A percentile compares a stretch with the other conserved stretches of the same genome.
These are phyloP conservation scores for Cladosporium sp. DNA, from an alignment of 2,329 filamentous ascomycete species.

Conservation along the genomic window DNA sequence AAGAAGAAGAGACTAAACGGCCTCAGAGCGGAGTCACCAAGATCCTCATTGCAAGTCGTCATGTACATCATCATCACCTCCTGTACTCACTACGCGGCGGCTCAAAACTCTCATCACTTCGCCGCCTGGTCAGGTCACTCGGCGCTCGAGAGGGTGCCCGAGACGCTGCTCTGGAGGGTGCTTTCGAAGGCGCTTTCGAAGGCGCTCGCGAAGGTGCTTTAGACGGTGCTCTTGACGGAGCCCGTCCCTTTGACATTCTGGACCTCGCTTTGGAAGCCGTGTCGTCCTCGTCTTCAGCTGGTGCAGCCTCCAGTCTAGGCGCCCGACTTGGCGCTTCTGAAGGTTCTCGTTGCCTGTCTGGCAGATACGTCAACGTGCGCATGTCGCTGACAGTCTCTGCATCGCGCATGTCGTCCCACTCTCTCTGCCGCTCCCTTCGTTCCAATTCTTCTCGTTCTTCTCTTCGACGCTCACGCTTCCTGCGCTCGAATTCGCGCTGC, in stretches of 20 bases:
- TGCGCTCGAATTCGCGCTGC: slow-evolving; percentile 12
- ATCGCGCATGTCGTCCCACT: slow-evolving; percentile 2
- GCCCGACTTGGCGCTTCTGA: slow-evolving; percentile 8
- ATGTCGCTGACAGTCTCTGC: slow-evolving; percentile 11
- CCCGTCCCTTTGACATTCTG: not conserved
- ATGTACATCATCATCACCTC: not conserved
- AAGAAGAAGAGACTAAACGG: too few species aligned
- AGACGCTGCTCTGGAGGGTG: not conserved
- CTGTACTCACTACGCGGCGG: not conserved
- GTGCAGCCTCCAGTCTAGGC: not conserved
- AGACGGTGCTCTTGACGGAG: slow-evolving; percentile 3
- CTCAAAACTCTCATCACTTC: slow-evolving; percentile 8
- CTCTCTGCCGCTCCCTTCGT: slow-evolving; percentile 2
- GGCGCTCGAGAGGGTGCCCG: not conserved
- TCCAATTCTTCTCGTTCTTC: slow-evolving; percentile 13
- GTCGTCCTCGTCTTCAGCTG: slow-evolving; percentile 1
- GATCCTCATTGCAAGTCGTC: too few species aligned
- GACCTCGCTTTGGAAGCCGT: slow-evolving; percentile 5
- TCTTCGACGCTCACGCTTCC: slow-evolving; percentile 11
- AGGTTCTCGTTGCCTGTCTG: slow-evolving; percentile 7
- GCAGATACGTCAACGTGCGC: slow-evolving; percentile 10
- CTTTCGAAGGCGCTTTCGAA: not conserved
- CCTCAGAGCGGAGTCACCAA: too few species aligned
- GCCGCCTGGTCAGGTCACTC: not conserved
- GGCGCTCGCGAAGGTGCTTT: not conserved